Percentiles rank a stretch among this genome's conserved stretches.
These are phyloP conservation scores for Solanum microdontum DNA, from an alignment of 257 asterid genomes.

Conservation along the genomic window DNA sequence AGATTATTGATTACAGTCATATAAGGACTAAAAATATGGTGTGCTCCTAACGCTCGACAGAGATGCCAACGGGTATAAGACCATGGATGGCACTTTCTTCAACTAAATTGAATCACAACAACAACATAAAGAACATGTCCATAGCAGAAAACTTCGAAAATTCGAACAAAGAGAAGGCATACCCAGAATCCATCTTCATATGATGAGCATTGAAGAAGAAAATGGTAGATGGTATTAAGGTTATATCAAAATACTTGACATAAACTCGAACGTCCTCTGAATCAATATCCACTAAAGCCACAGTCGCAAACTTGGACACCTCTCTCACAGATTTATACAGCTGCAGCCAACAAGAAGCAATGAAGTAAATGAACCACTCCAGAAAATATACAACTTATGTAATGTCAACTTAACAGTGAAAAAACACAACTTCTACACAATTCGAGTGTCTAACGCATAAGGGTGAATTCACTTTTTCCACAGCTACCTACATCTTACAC, in stretches of 20 bases:
- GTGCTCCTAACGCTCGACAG: background rate
- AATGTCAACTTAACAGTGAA: background rate
- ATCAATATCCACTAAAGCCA: conserved; percentile 75
- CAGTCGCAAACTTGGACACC: conserved; percentile 67
- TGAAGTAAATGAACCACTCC: background rate
- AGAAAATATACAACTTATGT: background rate
- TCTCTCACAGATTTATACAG: conserved; percentile 72
- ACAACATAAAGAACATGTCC: background rate
- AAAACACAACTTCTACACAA: background rate
- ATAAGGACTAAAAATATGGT: background rate
- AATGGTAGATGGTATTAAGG: conserved; percentile 63
- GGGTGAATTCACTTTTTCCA: background rate
- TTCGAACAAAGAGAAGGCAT: background rate
- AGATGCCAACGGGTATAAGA: background rate
- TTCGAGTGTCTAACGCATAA: background rate
- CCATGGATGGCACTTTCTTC: background rate
- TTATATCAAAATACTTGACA: conserved; percentile 71
- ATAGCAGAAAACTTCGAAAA: background rate
- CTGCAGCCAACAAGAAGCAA: conserved; percentile 18
- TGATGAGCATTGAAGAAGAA: conserved; percentile 98
- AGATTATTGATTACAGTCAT: background rate
- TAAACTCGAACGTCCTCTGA: conserved; percentile 76
- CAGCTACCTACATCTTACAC: background rate
- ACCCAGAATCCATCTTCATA: conserved; percentile 98
- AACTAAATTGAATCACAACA: background rate